Percentiles rank a stretch among this genome's conserved stretches.
Conservation (phyloP, 2,329 filamentous ascomycete genomes). For the Macrophomina phaseolina region DNA sequence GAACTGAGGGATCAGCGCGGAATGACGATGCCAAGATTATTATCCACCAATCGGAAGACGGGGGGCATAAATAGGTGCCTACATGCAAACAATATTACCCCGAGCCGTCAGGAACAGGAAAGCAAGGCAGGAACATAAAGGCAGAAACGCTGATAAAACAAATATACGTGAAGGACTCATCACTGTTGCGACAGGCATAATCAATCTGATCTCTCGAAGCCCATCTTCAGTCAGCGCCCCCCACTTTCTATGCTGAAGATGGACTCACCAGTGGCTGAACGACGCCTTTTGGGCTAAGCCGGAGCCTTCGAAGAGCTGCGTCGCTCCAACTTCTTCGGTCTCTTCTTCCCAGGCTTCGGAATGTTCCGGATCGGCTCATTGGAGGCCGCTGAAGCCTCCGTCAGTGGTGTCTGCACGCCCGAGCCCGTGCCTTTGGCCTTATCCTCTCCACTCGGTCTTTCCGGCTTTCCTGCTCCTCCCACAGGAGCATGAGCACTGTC, state of each 20-base stretch:
- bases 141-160: background rate
- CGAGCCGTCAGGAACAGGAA: background rate
- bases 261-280: too few relatives aligned
- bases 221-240: background rate
- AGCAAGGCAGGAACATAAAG: background rate
- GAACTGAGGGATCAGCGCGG: background rate
- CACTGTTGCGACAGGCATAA: background rate
- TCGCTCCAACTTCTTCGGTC: conserved; percentile 46
- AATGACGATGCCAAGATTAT: conserved; percentile 15
- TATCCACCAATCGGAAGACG: conserved; percentile 20
- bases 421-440: background rate
- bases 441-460: conserved; percentile 11
- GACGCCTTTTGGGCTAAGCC: background rate
- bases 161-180: background rate
- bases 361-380: conserved; percentile 4
- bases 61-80: conserved; percentile 1
- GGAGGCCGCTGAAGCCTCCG: background rate
- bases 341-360: conserved; percentile 37
- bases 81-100: conserved; percentile 14
- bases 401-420: conserved; percentile 7
- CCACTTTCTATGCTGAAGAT: background rate
- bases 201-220: background rate
- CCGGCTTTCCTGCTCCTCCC: background rate
- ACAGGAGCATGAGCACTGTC: background rate
- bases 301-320: conserved; percentile 29